phyloP scores from a whole-genome alignment of 345 rosid genomes.

The Hevea brasiliensis region DNA sequence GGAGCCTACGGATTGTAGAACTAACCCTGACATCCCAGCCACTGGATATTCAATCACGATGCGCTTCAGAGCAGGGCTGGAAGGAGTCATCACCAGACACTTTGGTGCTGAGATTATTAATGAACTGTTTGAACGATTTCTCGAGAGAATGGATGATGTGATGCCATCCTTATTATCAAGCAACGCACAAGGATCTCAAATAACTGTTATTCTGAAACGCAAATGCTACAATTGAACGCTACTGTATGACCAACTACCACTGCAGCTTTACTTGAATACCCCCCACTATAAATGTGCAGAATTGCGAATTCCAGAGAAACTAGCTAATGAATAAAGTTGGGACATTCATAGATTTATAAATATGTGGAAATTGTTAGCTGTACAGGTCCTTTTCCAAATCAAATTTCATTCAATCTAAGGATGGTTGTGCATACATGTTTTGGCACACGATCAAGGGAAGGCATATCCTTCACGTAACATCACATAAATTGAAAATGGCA shows the following conservation, averaged over 20 bases:
- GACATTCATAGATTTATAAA: too few relatives aligned
- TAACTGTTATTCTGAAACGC: constrained; percentile 17
- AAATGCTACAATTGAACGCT: neutral
- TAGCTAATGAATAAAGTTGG: neutral
- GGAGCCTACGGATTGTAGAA: neutral
- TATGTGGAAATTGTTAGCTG: neutral
- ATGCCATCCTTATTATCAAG: neutral
- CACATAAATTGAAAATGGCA: too few relatives aligned
- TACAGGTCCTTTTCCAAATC: neutral
- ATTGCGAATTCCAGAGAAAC: neutral
- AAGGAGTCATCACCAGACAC: constrained; percentile 20
- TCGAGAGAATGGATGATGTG: neutral
- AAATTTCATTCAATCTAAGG: too few relatives aligned
- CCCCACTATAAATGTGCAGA: neutral
- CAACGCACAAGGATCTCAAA: neutral
- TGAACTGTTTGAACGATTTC: constrained; percentile 19
- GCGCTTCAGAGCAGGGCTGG: constrained; percentile 17
- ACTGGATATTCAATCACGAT: neutral
- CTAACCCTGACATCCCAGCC: neutral
- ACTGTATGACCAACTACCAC: neutral
- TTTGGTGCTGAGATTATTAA: constrained; percentile 27
- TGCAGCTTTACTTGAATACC: neutral
- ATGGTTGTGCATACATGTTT: too few relatives aligned
- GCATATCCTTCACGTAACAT: too few relatives aligned
- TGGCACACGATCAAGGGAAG: too few relatives aligned